These are phyloP conservation scores for Hyaloperonospora brassicae DNA, from an alignment of 352 stramenopile species.

Conservation along the genomic window DNA sequence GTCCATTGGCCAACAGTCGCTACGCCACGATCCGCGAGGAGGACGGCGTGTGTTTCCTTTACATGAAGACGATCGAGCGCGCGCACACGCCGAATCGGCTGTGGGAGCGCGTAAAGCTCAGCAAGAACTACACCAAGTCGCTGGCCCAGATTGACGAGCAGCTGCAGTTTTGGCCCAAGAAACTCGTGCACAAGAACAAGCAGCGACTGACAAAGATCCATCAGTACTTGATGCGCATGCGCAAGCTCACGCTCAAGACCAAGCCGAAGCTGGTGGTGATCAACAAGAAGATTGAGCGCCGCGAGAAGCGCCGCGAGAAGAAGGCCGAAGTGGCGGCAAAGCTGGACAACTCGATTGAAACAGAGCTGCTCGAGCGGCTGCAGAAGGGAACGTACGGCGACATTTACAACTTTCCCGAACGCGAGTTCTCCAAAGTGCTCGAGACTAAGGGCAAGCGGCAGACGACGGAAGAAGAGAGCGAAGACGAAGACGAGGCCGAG, in stretches of 20 bases:
- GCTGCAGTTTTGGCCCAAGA: conserved; percentile 97
- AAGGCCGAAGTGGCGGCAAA: conserved; percentile 95
- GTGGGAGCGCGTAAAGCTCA: conserved; percentile 97
- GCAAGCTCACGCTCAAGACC: conserved; percentile 94
- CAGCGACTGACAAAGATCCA: conserved; percentile 99
- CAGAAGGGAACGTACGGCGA: conserved; percentile 97
- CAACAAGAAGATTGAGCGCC: conserved; percentile 93
- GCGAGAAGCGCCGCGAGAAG: conserved; percentile 92
- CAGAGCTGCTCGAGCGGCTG: conserved; percentile 96
- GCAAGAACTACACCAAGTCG: conserved; percentile 95
- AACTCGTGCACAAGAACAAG: conserved; percentile 97
- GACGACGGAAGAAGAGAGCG: conserved; percentile 89
- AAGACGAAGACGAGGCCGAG: conserved; percentile 55
- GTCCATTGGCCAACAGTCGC: conserved; percentile 95
- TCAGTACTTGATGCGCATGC: conserved; percentile 98
- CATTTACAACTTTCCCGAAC: conserved; percentile 99
- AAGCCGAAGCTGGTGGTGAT: conserved; percentile 92
- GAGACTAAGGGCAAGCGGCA: conserved; percentile 78
- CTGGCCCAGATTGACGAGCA: conserved; percentile 92
- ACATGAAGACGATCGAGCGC: conserved; percentile 98
- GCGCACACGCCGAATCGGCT: conserved; percentile 97
- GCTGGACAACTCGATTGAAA: conserved; percentile 93
- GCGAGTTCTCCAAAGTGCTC: conserved; percentile 83
- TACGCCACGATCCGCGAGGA: conserved; percentile 98
- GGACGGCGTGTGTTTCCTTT: conserved; percentile 91